These are phyloP conservation scores for Xerocomellus intermedius DNA, from an alignment of 768 basidiomycete genomes.

Conservation along the genomic window DNA sequence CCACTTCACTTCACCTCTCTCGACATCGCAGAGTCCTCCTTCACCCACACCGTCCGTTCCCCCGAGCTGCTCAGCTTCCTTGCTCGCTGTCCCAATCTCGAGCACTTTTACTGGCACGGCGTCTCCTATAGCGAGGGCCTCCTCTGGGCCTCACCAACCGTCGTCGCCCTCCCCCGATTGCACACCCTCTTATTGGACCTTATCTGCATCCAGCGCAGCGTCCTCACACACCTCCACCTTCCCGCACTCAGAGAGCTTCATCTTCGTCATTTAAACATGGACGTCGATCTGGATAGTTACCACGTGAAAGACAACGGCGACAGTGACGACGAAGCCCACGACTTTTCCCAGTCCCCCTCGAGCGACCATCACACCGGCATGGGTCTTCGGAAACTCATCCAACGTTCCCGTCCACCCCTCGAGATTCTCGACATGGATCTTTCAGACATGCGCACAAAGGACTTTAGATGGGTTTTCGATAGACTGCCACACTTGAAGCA, in stretches of 20 bases:
- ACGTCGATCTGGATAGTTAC: constrained; percentile 39
- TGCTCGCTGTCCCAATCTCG: constrained; percentile 56
- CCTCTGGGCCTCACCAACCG: constrained; percentile 29
- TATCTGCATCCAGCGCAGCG: constrained; percentile 60
- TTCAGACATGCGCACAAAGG: constrained; percentile 81
- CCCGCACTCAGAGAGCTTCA: constrained; percentile 60
- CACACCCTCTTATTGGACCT: constrained; percentile 54
- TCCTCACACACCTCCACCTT: constrained; percentile 63
- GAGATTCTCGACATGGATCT: constrained; percentile 73
- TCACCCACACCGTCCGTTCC: constrained; percentile 42
- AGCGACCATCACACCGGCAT: constrained; percentile 80
- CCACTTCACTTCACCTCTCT: constrained; percentile 58
- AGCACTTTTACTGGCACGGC: constrained; percentile 57
- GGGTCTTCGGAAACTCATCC: constrained; percentile 67
- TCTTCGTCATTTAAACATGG: constrained; percentile 67
- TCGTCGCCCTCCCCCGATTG: constrained; percentile 57
- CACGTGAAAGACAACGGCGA: constrained; percentile 55
- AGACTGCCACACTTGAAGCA: constrained; percentile 51
- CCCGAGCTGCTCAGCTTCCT: constrained; percentile 59
- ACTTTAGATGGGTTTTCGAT: constrained; percentile 69
- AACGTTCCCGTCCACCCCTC: constrained; percentile 61
- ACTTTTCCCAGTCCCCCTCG: constrained; percentile 74
- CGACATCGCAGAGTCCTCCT: constrained; percentile 50
- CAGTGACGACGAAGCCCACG: constrained; percentile 69
- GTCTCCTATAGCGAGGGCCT: constrained; percentile 46